Evolutionary conservation across 75 land plant genomes (phyloP), one percentile per base, ranked within the genome.

Genomic region (Sequoia sempervirens): DNA sequence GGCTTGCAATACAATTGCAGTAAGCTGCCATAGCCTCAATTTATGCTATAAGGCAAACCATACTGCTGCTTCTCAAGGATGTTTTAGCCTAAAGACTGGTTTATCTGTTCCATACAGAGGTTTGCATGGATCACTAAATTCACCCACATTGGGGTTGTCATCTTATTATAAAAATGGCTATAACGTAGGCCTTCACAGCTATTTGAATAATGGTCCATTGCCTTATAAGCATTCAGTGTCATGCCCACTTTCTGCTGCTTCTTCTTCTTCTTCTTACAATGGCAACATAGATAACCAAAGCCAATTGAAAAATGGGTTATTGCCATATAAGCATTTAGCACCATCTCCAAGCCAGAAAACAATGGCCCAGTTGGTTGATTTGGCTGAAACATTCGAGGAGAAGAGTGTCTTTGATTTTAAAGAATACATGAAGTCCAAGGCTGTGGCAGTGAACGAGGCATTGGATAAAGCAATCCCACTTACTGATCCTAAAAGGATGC

Each of bases 341-440:
- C 45, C 80, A 23, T 41, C 13, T n/a, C 45, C 4, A n/a, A 26
- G 1, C 3, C 8, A 47, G 11, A 78, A 78, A 43, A 11, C 30
- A 45, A 9, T 78, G 40, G 32, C 30, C 30, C 80, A 45, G 30
- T n/a, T 78, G 52, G 80, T 12, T 78, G 26, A 75, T 75, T 40
- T 38, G 23, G 30, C 80, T 78, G 52, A 78, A 45, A 13, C 45
- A 20, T 13, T 1, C 4, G 28, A 78, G 73, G 36, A 30, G 36
- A 2, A 70, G 73, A 32, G 73, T 78, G 81, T 26, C 4, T 86
- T 88, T 70, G 85, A 86, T 47, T 87, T 89, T 74, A 83, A 75
- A 13, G 70, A 32, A 17, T 89, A 87, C 70, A 81, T 84, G 89
- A 54, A 30, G 20, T 40, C 53, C 18, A 89, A 87, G 84, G 89